Evolutionary conservation across 805 yeast species (phyloP).

Genomic region (Cyberlindnera veronae): DNA sequence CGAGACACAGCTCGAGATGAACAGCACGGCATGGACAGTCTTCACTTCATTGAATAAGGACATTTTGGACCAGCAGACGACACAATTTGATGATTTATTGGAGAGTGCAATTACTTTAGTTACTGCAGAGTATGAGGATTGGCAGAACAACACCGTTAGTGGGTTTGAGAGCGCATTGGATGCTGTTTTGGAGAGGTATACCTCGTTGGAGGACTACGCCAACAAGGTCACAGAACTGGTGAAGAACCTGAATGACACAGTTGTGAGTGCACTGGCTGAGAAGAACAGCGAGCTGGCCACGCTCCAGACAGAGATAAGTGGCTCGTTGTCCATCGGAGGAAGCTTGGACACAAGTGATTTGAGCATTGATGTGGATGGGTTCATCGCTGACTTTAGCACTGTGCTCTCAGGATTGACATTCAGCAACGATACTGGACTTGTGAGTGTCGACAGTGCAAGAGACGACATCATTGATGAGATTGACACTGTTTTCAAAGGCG

Average conservation of each 20-base stretch:
- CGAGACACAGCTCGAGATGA: neutral
- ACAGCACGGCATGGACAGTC: neutral
- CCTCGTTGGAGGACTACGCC: neutral
- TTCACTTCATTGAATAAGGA: no score
- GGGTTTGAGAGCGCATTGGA: conserved; percentile 2
- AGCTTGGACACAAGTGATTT: conserved; percentile 4
- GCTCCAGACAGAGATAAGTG: conserved; percentile 1
- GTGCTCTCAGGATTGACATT: neutral
- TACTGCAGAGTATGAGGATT: neutral
- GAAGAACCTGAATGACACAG: conserved; percentile 1
- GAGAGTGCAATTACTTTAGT: neutral
- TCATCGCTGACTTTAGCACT: neutral
- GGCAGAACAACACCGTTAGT: conserved; percentile 4
- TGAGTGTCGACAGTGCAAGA: neutral
- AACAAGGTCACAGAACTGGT: neutral
- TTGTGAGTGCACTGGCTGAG: conserved; percentile 1
- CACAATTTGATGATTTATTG: neutral
- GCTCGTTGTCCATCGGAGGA: conserved; percentile 7
- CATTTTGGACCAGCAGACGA: no score
- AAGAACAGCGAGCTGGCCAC: neutral
- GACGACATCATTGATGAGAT: conserved; percentile 2
- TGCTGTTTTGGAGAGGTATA: neutral
- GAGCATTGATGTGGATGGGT: conserved; percentile 1
- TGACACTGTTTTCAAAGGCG: conserved; percentile 1
- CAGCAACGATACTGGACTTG: neutral